Evolutionary conservation across 192 early-diverging fungal genomes (phyloP), one percentile per base, ranked within the genome.

Genomic region (Spizellomyces punctatus): DNA sequence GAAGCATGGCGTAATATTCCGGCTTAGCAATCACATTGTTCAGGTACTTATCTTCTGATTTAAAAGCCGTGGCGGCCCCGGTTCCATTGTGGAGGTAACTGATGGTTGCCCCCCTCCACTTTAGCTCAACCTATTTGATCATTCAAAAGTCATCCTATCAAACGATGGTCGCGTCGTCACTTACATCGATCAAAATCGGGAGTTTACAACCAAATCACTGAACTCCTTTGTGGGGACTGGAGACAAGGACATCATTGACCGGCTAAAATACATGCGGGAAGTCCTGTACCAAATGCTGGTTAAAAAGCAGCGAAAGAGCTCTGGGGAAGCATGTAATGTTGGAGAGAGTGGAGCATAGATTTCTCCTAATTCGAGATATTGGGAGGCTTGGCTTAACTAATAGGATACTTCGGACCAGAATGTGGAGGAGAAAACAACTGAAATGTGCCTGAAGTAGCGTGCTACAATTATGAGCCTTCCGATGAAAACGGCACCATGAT

Each of bases 61-160:
- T 54, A 4, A n/a, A 12, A 12, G 50, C 17, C 4, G 2, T 54
- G 50, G 50, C 50, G 1, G 50, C 50, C 0, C 27, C 27, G 27
- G 27, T 36, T 36, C 27, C 59, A 22, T n/a, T 21, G 21, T 5
- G 14, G 1, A 10, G 14, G 49, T 17, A 36, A 21, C 41, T 43
- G 21, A 36, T 49, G 0, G 17, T 54, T 54, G 17, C 50, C 17
- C 0, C 12, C 50, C 12, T 54, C 12, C 50, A 54, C 17, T 54
- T 43, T 73, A 91, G 89, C 65, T 92, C 36, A 92, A 91, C 67
- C 87, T 91, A 58, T 89, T 86, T 66, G 90, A 92, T 64, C 91
- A 92, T 74, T 87, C 89, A 8, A 92, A 92, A 76, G 56, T 92
- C 21, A 76, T 92, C 12, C 64, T 92, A 21, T 83, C 82, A 5